Base-by-base conservation (phyloP, 371 early-diverging fungal species). In the Apophysomyces elegans region DNA sequence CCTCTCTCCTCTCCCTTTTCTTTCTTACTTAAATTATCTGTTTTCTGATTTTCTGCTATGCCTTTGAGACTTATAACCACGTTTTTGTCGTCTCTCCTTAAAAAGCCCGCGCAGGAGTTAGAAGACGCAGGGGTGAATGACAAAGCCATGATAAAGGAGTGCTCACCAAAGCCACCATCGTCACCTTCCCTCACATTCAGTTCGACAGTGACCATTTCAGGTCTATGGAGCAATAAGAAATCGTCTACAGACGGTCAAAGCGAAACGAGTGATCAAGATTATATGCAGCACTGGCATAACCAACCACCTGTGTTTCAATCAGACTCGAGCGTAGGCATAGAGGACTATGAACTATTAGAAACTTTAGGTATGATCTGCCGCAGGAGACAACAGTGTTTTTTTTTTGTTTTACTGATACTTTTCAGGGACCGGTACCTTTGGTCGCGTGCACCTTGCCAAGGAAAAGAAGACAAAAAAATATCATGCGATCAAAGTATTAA, bases 351-450 rank as follows among this genome's bases (percentile, higher is more conserved):
- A 59, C 70, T 90, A 38, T 70, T 86, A 61, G 87, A 89, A 70
- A 90, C 91, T 14, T 75, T 90, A 56, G 90, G 90, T 88, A 87
- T 63, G 72, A 13, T 61, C 47, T 58, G 21, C 14, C 43, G 60
- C 45, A 32, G 41, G 38, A 54, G 58, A 56, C 13, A 50, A 35
- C 21, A 41, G 37, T 60, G 37, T 45, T 45, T 62, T 64, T 56
- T 32, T 18, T 61, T 59, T 59, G 62, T 65, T 59, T 61, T 57
- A 41, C 50, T 43, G 44, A 54, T 56, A 56, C 64, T 57, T 45
- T 54, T 65, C 54, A 89, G 98, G 97, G 16, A 98, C 96, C 3
- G 97, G 98, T 16, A 95, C 96, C 5, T 97, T 96, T 84, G 97
- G 97, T 12, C 85, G 98, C 43, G 99, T 98, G 59, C 94, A 92